A percentile compares a stretch with the other conserved stretches of the same genome.
phyloP scores from a whole-genome alignment of 2,329 filamentous ascomycete genomes.

The Nemania abortiva region DNA sequence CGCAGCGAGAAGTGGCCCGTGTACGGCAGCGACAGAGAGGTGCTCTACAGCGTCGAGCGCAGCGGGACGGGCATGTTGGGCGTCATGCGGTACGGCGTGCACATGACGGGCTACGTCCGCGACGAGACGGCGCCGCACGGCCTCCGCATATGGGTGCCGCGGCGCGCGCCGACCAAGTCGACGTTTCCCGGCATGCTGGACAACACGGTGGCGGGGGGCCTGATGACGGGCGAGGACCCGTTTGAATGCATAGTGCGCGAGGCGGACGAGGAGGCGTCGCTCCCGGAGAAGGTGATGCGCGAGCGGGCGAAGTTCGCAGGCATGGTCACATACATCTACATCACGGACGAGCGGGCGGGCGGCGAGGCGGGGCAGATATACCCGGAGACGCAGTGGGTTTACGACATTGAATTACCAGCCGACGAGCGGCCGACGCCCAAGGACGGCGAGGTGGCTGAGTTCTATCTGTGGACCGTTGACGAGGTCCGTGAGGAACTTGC shows the following conservation, averaged over 20 bases:
- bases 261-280: constrained; percentile 86
- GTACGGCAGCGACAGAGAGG: constrained; percentile 70
- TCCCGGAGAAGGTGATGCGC: constrained; percentile 78
- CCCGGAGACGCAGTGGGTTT: constrained; percentile 92
- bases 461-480: constrained; percentile 81
- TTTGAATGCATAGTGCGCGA: constrained; percentile 88
- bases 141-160: constrained; percentile 86
- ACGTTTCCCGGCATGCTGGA: constrained; percentile 95
- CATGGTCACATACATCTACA: constrained; percentile 85
- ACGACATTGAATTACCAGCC: constrained; percentile 82
- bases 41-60: constrained; percentile 83
- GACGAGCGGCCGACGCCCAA: constrained; percentile 79
- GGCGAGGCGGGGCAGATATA: constrained; percentile 86
- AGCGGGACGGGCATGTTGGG: constrained; percentile 80
- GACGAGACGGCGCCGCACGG: constrained; percentile 62
- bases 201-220: constrained; percentile 88
- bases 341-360: constrained; percentile 79
- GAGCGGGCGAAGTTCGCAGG: constrained; percentile 70
- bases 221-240: constrained; percentile 82
- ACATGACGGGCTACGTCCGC: constrained; percentile 80
- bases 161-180: constrained; percentile 79
- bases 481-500: constrained; percentile 78
- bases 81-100: constrained; percentile 81
- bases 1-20: constrained; percentile 86
- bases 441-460: constrained; percentile 90